These are phyloP conservation scores for Fusarium ramigenum DNA, from an alignment of 2,329 filamentous ascomycete genomes.

Conservation along the genomic window DNA sequence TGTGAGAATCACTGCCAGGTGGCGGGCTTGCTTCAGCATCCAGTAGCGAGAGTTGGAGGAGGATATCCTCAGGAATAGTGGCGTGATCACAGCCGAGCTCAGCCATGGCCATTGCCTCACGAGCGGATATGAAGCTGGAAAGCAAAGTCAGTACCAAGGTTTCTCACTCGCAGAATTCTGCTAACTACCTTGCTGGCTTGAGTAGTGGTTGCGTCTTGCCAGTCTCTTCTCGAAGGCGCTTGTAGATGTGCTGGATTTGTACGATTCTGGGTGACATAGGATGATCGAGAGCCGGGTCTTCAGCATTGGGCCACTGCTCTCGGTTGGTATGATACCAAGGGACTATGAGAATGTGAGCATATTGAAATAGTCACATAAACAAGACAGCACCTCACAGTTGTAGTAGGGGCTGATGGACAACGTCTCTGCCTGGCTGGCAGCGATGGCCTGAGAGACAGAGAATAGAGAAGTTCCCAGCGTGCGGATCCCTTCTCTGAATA, in stretches of 20 bases:
- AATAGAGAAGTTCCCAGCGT: constrained; percentile 11
- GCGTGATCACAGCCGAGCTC: not conserved
- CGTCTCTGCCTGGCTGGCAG: not conserved
- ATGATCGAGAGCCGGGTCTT: constrained; percentile 11
- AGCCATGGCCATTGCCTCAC: not conserved
- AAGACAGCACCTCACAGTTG: not conserved
- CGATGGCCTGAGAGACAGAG: not conserved
- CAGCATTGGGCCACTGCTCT: not conserved
- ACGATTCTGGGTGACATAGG: constrained; percentile 5
- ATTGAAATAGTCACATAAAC: accelerated
- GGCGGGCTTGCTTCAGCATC: not conserved
- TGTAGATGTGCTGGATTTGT: not conserved
- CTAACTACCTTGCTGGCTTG: not conserved
- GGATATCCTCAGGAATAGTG: not conserved
- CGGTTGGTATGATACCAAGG: not conserved
- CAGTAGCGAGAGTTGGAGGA: not conserved
- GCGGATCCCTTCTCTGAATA: not conserved
- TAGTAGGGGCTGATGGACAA: not conserved
- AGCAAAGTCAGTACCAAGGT: not conserved
- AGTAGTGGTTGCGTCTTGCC: not conserved
- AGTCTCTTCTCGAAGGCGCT: not conserved
- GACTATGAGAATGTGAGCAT: not conserved
- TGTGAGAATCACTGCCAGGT: not conserved
- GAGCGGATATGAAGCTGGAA: not conserved
- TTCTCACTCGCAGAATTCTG: accelerated